phyloP scores from a whole-genome alignment of 2,329 filamentous ascomycete genomes.

The Alternaria arborescens region DNA sequence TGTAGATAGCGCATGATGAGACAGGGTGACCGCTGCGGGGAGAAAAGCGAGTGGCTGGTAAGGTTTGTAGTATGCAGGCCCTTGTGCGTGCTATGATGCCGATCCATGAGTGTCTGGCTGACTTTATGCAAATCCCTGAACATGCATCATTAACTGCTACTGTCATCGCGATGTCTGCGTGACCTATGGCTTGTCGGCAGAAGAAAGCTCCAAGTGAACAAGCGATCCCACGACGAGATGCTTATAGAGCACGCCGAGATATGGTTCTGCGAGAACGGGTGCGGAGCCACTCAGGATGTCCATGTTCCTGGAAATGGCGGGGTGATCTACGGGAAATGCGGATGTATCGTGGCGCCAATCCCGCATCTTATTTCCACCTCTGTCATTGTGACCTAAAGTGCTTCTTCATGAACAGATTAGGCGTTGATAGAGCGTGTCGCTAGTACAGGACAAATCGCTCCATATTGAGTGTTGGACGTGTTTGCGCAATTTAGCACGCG shows the following conservation, averaged over 20 bases:
- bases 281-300: conserved; percentile 3
- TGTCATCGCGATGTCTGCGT: background rate
- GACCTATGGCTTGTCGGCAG: background rate
- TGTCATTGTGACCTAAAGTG: background rate
- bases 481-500: background rate
- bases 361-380: conserved; percentile 22
- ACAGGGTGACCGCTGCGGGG: conserved; percentile 4
- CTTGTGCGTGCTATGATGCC: conserved; percentile 9
- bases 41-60: conserved; percentile 4
- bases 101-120: conserved; percentile 15
- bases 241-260: background rate
- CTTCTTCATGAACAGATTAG: background rate
- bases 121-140: conserved; percentile 3
- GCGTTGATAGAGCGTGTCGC: background rate
- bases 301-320: conserved; percentile 14
- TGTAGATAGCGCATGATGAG: conserved; percentile 17
- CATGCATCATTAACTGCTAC: background rate
- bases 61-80: conserved; percentile 10
- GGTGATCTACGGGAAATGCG: conserved; percentile 8
- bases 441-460: background rate
- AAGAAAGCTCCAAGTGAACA: background rate
- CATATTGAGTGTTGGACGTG: background rate
- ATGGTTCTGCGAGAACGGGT: background rate
- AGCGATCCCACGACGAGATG: background rate
- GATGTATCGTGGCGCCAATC: conserved; percentile 19